Base-by-base conservation (phyloP, 371 early-diverging fungal species). In the Apophysomyces variabilis region DNA sequence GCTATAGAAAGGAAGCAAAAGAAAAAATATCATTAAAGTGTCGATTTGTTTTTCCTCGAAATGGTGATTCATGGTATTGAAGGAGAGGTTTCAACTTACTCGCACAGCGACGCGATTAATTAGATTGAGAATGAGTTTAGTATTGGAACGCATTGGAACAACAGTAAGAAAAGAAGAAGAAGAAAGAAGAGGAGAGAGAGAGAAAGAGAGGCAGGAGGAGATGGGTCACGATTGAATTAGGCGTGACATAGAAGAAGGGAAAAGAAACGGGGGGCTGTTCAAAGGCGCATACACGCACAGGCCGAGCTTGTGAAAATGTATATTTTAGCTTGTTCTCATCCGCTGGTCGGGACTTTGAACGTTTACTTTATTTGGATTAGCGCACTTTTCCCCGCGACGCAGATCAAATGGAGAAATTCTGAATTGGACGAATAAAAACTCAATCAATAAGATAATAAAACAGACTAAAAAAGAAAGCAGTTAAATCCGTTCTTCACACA, bases 81-180 rank as follows among this genome's bases (percentile, higher is more conserved):
- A 26, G 32, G 32, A 26, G 32, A 26, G 32, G 32, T 26, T 26
- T 3, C 37, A 32, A 58, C 78, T 68, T 74, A 86, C 83, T 77
- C 79, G 81, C 56, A 74, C 73, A 35, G 84, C 80, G 45, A 86
- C 69, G 68, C 86, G 75, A 70, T 79, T 81, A 61, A 84, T 83
- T 47, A 86, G 66, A 58, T 76, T 79, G 36, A 77, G 63, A 54
- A 84, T 84, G 47, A 86, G 78, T 65, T 79, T 81, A 41, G 80
- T 82, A 60, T 80, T 78, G 26, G 77, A 73, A 47, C 70, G 70
- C 82, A 80, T 81, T 58, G 38, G 44, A 21, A 7, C 36, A 60
- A 35, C 41, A 8, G 14, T 26, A 47, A 47, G 35, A 7, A 45
- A 57, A 35, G 50, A 8, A 18, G 32, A 47, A 46, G 35, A n/a